Base-by-base conservation (phyloP, 75 land plant genomes). In the Selaginella tamariscina region DNA sequence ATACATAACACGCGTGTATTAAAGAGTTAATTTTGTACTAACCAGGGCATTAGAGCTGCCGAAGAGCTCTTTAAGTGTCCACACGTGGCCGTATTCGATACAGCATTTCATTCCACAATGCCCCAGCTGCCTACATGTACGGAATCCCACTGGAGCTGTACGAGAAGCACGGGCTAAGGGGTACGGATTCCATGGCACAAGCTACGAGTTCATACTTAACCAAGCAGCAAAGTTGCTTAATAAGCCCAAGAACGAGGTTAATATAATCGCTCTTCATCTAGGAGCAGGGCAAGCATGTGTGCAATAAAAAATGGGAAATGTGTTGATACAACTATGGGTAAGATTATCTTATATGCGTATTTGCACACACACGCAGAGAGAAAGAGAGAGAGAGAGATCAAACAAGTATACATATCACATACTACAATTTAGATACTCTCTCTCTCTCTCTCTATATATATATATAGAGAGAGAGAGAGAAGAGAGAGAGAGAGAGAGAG, bases 261-360 rank as follows among this genome's bases (percentile, higher is more conserved):
- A 79, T 62, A 20, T 75, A 44, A 79, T 79, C 39, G 69, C 70
- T 24, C 71, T 70, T 30, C 81, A 79, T 67, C 81, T 79, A 32
- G 81, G 81, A 30, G 81, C 81, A 26, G 81, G 81, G 81, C 81
- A 22, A 79, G 81, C 32, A 75, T 79, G 65, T 77, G 78, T 39
- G 73, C 74, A n/a, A 75, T 79, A 57, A 79, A 75, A 56, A 20
- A 71, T 22, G 81, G 81, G 28, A 44, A 67, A 18, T 71, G 67
- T 57, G 63, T 75, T 28, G 81, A 79, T 31, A 79, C 81, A 24
- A 63, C 73, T 11, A 79, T 79, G 81, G 81, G n/a, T n/a, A n/a
- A n/a, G n/a, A n/a, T n/a, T n/a, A n/a, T n/a, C n/a, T n/a, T n/a
- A n/a, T n/a, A n/a, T n/a, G n/a, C n/a, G n/a, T n/a, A n/a, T n/a